phyloP scores from a whole-genome alignment of 1,284 basidiomycete genomes.

The Ganoderma boninense region DNA sequence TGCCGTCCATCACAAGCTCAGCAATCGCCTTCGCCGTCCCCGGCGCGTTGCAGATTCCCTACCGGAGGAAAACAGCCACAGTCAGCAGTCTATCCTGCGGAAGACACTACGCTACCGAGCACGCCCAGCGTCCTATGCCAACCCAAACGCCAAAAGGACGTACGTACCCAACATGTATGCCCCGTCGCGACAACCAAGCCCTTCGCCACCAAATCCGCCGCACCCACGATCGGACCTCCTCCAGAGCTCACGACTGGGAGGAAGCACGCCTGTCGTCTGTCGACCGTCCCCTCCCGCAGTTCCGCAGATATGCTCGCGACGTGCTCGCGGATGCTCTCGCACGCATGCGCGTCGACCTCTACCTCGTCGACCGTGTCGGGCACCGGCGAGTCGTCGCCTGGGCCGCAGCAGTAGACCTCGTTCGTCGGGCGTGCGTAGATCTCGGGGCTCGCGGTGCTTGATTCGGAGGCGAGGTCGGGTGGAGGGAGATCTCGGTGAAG shows the following conservation, averaged over 20 bases:
- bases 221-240: conserved; percentile 69
- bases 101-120: background rate
- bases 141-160: background rate
- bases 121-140: background rate
- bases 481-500: conserved; percentile 66
- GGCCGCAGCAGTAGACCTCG: conserved; percentile 76
- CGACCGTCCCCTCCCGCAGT: conserved; percentile 57
- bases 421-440: conserved; percentile 75
- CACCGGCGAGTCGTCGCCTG: conserved; percentile 66
- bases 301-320: conserved; percentile 65
- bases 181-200: conserved; percentile 70
- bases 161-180: conserved; percentile 62
- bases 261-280: conserved; percentile 73
- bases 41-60: conserved; percentile 80
- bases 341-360: conserved; percentile 57
- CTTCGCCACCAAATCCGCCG: conserved; percentile 53
- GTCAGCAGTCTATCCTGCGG: background rate
- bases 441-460: conserved; percentile 57
- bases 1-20: conserved; percentile 69
- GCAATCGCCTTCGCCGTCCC: conserved; percentile 68
- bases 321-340: conserved; percentile 60
- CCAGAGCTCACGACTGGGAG: conserved; percentile 60
- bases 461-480: conserved; percentile 9
- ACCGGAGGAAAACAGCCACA: background rate
- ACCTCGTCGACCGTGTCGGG: conserved; percentile 72